Evolutionary conservation across 2,329 filamentous ascomycete genomes (phyloP).

Genomic region (Penicillium sp.): DNA sequence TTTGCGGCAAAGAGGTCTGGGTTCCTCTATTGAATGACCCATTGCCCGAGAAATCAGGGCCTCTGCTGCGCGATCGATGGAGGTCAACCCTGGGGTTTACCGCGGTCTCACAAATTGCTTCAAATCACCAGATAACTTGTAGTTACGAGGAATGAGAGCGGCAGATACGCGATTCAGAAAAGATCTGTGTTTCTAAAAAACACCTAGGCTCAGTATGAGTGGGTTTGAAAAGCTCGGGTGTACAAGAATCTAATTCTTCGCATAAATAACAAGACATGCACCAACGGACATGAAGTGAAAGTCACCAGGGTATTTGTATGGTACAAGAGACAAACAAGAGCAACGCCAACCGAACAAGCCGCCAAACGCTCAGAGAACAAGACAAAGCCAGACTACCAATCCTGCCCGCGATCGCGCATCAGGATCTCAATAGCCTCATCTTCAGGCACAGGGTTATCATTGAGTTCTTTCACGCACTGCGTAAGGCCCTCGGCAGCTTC

Average conservation of each 20-base stretch:
- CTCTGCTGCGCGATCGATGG: no score
- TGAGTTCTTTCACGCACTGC: constrained; percentile 75
- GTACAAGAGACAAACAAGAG: constrained; percentile 17
- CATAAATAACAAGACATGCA: constrained; percentile 21
- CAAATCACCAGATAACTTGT: no score
- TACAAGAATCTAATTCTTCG: constrained; percentile 14
- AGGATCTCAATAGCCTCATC: constrained; percentile 48
- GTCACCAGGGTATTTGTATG: constrained; percentile 26
- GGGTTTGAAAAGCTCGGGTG: not conserved
- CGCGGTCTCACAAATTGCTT: no score
- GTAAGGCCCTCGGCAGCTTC: constrained; percentile 76
- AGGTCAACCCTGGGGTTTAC: no score
- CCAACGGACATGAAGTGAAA: constrained; percentile 18
- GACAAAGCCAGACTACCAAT: constrained; percentile 36
- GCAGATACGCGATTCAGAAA: no score
- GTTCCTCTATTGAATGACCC: not conserved
- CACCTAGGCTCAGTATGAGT: not conserved
- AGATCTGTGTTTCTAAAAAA: not conserved
- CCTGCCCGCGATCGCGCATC: constrained; percentile 48
- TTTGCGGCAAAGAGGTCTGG: not conserved
- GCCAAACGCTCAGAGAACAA: constrained; percentile 22
- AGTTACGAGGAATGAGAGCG: no score
- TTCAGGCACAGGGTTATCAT: constrained; percentile 60
- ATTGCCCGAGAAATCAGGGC: no score
- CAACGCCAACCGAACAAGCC: constrained; percentile 21